Evolutionary conservation across 73 alveolate species (phyloP).

Genomic region (Stentor coeruleus): DNA sequence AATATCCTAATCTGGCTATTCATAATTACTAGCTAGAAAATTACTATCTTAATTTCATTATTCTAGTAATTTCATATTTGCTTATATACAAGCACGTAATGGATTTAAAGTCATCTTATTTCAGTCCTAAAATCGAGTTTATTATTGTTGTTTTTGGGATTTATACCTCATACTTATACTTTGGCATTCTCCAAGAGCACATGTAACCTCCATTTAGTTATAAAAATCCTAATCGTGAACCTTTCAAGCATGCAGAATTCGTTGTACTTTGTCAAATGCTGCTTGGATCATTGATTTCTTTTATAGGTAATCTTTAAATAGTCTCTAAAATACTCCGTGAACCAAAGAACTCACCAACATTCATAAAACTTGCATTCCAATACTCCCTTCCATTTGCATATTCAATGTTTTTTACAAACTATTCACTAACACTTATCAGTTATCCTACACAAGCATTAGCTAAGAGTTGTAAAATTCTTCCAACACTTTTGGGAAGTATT

Average conservation of each 20-base stretch:
- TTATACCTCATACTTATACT: constrained; percentile 1
- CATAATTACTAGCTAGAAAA: too few species aligned
- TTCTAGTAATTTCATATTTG: too few species aligned
- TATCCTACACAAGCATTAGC: constrained; percentile 28
- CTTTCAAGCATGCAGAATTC: constrained; percentile 2
- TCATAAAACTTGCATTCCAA: background rate
- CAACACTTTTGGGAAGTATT: background rate
- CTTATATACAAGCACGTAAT: too few species aligned
- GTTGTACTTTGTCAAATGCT: background rate
- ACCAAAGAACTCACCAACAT: background rate
- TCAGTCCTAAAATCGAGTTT: background rate
- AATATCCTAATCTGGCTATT: too few species aligned
- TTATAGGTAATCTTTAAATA: background rate
- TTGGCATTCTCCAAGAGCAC: background rate
- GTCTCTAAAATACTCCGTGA: background rate
- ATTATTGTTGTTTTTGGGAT: background rate
- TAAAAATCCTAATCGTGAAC: background rate
- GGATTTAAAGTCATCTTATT: too few species aligned
- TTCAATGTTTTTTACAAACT: background rate
- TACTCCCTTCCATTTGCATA: background rate
- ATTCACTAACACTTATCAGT: background rate
- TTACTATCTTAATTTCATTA: too few species aligned
- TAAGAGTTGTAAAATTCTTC: constrained; percentile 25
- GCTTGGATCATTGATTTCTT: background rate
- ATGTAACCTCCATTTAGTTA: constrained; percentile 3